A percentile compares a stretch with the other conserved stretches of the same genome.
phyloP scores from a whole-genome alignment of 225 moss, liverwort and hornwort genomes.

The Asterella californica region DNA sequence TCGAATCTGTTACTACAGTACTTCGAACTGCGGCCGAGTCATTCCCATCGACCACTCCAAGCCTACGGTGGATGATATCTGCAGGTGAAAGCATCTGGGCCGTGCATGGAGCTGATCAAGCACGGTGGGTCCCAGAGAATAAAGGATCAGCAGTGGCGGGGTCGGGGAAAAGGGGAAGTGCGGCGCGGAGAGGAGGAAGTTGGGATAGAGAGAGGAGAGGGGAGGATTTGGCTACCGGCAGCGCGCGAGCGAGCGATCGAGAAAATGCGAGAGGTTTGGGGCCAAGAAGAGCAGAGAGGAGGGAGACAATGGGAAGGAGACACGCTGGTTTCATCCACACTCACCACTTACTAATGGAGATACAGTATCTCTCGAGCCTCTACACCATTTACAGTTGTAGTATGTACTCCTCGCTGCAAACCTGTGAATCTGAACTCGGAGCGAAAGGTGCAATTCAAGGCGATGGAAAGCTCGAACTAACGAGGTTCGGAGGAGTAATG shows the following conservation, averaged over 20 bases:
- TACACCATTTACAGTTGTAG: background rate
- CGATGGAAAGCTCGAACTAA: background rate
- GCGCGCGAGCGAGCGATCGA: background rate
- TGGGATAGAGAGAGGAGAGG: background rate
- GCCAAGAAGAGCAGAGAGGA: background rate
- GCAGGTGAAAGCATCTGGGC: too few relatives aligned
- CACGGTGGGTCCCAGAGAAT: too few relatives aligned
- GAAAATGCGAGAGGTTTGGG: background rate
- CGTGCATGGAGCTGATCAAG: too few relatives aligned
- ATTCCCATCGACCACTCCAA: too few relatives aligned
- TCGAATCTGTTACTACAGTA: too few relatives aligned
- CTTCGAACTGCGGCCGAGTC: too few relatives aligned
- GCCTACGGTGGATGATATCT: too few relatives aligned
- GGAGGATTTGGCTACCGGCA: background rate
- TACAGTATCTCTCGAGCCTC: too few relatives aligned
- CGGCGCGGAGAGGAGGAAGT: background rate
- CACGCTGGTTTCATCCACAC: background rate
- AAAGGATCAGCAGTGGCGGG: too few relatives aligned
- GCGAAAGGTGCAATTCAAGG: background rate
- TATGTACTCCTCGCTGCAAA: background rate
- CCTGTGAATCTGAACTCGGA: background rate
- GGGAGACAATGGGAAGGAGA: background rate
- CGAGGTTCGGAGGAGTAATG: background rate
- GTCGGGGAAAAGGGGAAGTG: background rate
- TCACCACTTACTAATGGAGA: background rate